Evolutionary conservation across 345 rosid genomes (phyloP), one percentile per base, ranked within the genome.

Genomic region (Schrenkiella parvula): DNA sequence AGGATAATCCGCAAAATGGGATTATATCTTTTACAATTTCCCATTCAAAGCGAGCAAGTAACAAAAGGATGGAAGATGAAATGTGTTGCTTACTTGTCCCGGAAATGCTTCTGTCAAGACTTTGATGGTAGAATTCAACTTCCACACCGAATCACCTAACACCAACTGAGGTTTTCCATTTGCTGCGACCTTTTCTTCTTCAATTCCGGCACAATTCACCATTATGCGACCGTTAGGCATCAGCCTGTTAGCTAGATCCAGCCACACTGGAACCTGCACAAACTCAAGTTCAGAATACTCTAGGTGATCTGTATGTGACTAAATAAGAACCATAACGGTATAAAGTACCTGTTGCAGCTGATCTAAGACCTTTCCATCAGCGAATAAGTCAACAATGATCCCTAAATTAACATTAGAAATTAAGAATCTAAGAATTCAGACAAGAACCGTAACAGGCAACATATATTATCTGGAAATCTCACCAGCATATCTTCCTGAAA

Each of bases 201-300:
- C 66, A 35, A 83, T 76, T 43, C 96, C 96, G 23, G 89, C 97
- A 74, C 96, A 90, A 35, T 90, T 90, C 76, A 87, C 93, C 92
- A 93, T 90, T 3, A 90, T 52, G 11, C 93, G 90, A 25, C 96
- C 97, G 14, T 81, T 58, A 22, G 89, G 87, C 82, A 87, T 82
- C 79, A 93, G 65, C 78, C 85, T 84, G 35, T 81, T 82, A 37
- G 80, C 89, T 73, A 89, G 62, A 37, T 83, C 75, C 59, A 74
- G 52, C 98, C 98, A 90, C 15, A 88, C 84, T 31, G 68, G 76
- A 25, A 81, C 85, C 92, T 89, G 70, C 18, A 56, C 12, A 6
- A 34, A 5, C 8, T 6, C 21, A 22, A 23, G 37, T 9, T 39
- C 46, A 54, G 2, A n/a, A 37, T 4, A 72, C 44, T 35, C 25